These are phyloP conservation scores for Pichia phayaonensis DNA, from an alignment of 805 yeast species.

Conservation along the genomic window DNA sequence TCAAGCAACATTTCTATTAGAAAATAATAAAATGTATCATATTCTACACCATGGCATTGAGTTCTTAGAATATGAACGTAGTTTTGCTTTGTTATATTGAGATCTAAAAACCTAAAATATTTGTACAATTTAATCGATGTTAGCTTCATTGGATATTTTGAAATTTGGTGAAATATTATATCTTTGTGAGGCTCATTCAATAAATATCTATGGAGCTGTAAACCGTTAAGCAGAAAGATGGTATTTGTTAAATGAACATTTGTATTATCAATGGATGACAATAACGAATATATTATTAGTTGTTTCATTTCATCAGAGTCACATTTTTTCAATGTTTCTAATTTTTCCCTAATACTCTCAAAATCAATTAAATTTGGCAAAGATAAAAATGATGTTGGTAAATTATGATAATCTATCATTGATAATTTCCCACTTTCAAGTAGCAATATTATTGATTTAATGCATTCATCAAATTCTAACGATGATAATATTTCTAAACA, in stretches of 20 bases:
- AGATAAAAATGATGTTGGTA: constrained; percentile 9
- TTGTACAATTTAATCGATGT: constrained; percentile 12
- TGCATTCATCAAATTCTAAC: constrained; percentile 4
- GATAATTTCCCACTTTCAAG: not conserved
- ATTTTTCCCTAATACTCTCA: constrained; percentile 4
- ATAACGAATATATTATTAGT: constrained; percentile 13
- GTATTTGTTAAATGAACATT: constrained; percentile 14
- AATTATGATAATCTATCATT: not conserved
- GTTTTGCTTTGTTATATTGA: constrained; percentile 12
- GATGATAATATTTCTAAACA: constrained; percentile 10
- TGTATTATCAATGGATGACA: constrained; percentile 17
- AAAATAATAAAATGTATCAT: constrained; percentile 18
- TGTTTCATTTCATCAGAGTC: constrained; percentile 4
- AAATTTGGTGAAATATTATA: constrained; percentile 14
- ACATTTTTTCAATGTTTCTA: constrained; percentile 1
- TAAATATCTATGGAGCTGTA: constrained; percentile 2
- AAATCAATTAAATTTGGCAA: constrained; percentile 8
- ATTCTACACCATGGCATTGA: constrained; percentile 21
- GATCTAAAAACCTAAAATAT: constrained; percentile 4
- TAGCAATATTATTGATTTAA: not conserved
- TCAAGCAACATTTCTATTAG: constrained; percentile 9
- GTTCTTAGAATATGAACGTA: constrained; percentile 14
- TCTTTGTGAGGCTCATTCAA: constrained; percentile 12
- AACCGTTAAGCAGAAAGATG: constrained; percentile 10
- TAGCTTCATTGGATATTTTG: constrained; percentile 16